A percentile compares a stretch with the other conserved stretches of the same genome.
These are phyloP conservation scores for Aspergillus mulundensis DNA, from an alignment of 495 filamentous ascomycete genomes.

Conservation along the genomic window DNA sequence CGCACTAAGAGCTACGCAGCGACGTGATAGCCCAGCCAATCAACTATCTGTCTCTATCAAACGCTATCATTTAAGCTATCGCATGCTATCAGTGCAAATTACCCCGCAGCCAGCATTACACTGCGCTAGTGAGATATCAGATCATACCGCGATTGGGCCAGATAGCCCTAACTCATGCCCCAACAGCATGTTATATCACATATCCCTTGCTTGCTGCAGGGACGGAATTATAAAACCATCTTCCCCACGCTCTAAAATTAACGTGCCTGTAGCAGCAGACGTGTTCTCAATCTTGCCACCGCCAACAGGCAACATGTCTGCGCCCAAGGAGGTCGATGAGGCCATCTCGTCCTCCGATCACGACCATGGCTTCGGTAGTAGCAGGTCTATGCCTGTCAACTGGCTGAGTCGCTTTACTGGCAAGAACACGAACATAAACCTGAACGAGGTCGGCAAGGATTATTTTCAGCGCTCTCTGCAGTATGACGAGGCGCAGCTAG, in stretches of 20 bases:
- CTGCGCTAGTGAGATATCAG: neutral
- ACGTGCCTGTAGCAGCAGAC: no score
- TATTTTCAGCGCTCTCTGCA: slow-evolving; percentile 4
- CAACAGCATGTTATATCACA: neutral
- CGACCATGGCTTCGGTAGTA: neutral
- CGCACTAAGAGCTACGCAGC: no score
- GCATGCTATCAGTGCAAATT: neutral
- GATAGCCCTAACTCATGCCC: neutral
- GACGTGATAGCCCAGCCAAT: no score
- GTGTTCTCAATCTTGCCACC: no score
- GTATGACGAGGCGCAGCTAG: slow-evolving; percentile 4
- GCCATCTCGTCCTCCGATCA: neutral
- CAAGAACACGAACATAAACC: neutral
- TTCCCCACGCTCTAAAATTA: no score
- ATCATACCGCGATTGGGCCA: neutral
- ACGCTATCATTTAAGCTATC: no score
- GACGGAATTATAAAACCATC: no score
- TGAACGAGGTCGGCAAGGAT: neutral
- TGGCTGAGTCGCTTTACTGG: neutral
- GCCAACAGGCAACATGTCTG: no score
- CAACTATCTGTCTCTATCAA: neutral
- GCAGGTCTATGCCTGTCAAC: neutral
- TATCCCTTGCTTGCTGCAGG: neutral
- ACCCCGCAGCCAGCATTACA: neutral
- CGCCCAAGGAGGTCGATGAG: neutral